Conservation (phyloP, 2,329 filamentous ascomycete genomes). For the Alternaria tenuissima region DNA sequence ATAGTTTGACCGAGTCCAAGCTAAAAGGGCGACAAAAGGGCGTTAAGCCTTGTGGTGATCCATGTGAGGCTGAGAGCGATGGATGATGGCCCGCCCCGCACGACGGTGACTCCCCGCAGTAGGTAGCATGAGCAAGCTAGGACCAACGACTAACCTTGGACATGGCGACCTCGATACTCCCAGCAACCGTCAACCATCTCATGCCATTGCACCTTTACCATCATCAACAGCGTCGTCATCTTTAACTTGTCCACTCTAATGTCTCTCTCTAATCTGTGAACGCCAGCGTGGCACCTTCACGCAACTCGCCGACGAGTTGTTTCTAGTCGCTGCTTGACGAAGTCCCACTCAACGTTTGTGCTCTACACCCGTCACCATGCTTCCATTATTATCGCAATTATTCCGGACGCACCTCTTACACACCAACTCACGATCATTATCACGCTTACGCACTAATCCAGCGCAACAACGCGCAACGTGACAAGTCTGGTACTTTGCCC, state of each 20-base stretch:
- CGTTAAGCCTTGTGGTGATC: slow-evolving; percentile 5
- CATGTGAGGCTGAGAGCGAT: slow-evolving; percentile 4
- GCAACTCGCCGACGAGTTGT: slow-evolving; percentile 32
- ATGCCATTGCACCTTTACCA: slow-evolving; percentile 3
- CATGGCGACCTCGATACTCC: slow-evolving; percentile 9
- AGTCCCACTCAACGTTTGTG: slow-evolving; percentile 34
- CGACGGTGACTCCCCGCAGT: slow-evolving; percentile 19
- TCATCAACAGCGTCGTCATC: slow-evolving; percentile 5
- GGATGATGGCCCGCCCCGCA: slow-evolving; percentile 10
- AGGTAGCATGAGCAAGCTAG: slow-evolving; percentile 10
- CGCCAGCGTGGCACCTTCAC: slow-evolving; percentile 35
- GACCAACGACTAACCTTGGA: slow-evolving; percentile 19
- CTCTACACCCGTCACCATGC: slow-evolving; percentile 57
- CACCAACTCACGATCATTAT: slow-evolving; percentile 60
- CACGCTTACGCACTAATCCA: slow-evolving; percentile 20
- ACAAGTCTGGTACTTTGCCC: slow-evolving; percentile 1
- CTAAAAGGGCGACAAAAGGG: slow-evolving; percentile 14
- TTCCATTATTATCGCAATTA: slow-evolving; percentile 56
- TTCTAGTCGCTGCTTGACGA: slow-evolving; percentile 27
- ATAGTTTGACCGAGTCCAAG: not conserved
- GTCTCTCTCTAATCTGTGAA: slow-evolving; percentile 26
- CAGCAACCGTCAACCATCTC: slow-evolving; percentile 7
- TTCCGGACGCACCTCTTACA: slow-evolving; percentile 61
- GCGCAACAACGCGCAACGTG: slow-evolving; percentile 14
- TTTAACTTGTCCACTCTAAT: slow-evolving; percentile 12